Conservation (phyloP, 208 protist species). For the Crithidia expoeki region DNA sequence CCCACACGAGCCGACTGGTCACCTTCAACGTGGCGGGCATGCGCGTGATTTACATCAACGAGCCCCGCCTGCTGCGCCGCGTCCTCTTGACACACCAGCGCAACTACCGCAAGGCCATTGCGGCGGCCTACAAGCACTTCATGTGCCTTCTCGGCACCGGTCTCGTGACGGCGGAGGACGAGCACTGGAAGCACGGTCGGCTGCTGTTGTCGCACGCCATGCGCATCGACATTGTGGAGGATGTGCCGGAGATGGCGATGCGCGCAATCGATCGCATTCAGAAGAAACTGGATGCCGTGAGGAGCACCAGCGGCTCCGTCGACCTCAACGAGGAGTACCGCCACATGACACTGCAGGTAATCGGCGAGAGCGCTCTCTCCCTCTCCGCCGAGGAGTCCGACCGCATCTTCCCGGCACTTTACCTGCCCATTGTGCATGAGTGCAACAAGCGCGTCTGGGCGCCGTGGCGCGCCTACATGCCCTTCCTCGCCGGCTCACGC, state of each 20-base stretch:
- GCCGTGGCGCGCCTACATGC: conserved; percentile 87
- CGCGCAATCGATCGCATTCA: conserved; percentile 67
- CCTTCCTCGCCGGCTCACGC: conserved; percentile 70
- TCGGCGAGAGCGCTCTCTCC: conserved; percentile 83
- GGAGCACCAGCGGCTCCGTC: conserved; percentile 39
- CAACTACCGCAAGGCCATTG: conserved; percentile 87
- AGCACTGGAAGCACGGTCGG: conserved; percentile 88
- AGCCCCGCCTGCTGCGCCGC: conserved; percentile 79
- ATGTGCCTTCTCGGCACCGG: conserved; percentile 89
- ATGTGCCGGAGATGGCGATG: conserved; percentile 78
- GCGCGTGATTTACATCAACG: conserved; percentile 86
- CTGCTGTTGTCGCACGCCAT: conserved; percentile 82
- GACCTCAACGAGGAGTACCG: conserved; percentile 90
- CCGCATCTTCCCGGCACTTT: conserved; percentile 87
- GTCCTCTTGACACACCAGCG: conserved; percentile 86
- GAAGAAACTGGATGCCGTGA: conserved; percentile 51
- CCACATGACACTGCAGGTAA: conserved; percentile 91
- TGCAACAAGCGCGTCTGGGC: conserved; percentile 90
- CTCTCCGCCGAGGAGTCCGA: conserved; percentile 85
- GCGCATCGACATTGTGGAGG: conserved; percentile 87
- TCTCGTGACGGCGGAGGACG: conserved; percentile 85
- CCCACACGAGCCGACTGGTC: conserved; percentile 53
- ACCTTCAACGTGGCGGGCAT: conserved; percentile 77
- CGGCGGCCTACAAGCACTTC: conserved; percentile 88
- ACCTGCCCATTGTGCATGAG: conserved; percentile 91